phyloP scores from a whole-genome alignment of 2,329 filamentous ascomycete species.

The Blumeriella jaapii region DNA sequence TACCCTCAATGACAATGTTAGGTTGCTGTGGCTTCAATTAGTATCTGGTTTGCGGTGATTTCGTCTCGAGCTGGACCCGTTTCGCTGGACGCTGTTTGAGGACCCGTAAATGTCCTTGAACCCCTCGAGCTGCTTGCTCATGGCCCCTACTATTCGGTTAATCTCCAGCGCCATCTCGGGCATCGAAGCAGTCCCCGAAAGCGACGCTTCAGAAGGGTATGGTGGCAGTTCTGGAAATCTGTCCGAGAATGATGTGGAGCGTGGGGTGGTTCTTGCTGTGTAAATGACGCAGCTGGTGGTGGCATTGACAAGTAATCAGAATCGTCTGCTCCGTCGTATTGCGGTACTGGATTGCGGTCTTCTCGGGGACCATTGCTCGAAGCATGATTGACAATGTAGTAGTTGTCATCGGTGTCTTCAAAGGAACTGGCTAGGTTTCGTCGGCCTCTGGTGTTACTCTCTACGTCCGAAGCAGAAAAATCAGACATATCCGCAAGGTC shows the following conservation, averaged over 20 bases:
- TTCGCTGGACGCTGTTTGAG: too few relatives aligned
- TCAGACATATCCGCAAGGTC: constrained; percentile 24
- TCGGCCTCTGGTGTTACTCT: constrained; percentile 8
- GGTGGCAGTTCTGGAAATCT: constrained; percentile 4
- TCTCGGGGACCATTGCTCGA: neutral
- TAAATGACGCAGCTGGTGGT: constrained; percentile 10
- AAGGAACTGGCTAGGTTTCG: neutral
- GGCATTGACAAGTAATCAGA: constrained; percentile 15
- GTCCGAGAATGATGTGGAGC: neutral
- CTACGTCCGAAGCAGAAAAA: constrained; percentile 23
- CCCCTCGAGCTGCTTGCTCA: constrained; percentile 18
- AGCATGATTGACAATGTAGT: constrained; percentile 3
- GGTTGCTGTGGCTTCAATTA: too few relatives aligned
- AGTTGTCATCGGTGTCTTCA: constrained; percentile 6
- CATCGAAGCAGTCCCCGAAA: constrained; percentile 19
- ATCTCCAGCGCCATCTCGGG: constrained; percentile 23
- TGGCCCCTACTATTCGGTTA: constrained; percentile 14
- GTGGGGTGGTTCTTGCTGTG: neutral
- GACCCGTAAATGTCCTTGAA: constrained; percentile 23
- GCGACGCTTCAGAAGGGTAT: constrained; percentile 19
- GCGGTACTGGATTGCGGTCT: constrained; percentile 1
- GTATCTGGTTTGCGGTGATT: too few relatives aligned
- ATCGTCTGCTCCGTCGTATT: constrained; percentile 13
- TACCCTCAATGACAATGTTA: too few relatives aligned
- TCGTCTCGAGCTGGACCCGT: too few relatives aligned